phyloP scores from a whole-genome alignment of 441 rosid species.

The Adansonia grandidieri region DNA sequence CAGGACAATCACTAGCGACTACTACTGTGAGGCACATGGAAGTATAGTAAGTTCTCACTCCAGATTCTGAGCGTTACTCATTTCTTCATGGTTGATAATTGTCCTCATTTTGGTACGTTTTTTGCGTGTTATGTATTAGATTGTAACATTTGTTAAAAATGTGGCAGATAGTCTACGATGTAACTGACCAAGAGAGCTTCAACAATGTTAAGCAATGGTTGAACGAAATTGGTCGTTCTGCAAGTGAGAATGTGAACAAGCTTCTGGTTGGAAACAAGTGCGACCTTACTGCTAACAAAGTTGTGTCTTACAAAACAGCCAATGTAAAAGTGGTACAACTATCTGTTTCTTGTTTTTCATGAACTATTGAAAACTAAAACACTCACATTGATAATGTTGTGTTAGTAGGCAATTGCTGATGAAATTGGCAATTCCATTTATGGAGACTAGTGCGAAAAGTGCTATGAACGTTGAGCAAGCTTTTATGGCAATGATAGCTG shows the following conservation, averaged over 20 bases:
- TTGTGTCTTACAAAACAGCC: slow-evolving; percentile 60
- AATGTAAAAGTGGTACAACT: slow-evolving; percentile 43
- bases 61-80: slow-evolving; percentile 25
- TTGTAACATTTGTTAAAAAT: slow-evolving; percentile 13
- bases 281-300: slow-evolving; percentile 58
- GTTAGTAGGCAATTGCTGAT: slow-evolving; percentile 57
- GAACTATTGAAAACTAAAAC: slow-evolving; percentile 15
- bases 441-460: slow-evolving; percentile 69
- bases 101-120: not conserved
- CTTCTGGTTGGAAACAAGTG: slow-evolving; percentile 70
- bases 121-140: not conserved
- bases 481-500: slow-evolving; percentile 65
- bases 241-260: slow-evolving; percentile 66
- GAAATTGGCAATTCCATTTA: slow-evolving; percentile 64
- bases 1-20: slow-evolving; percentile 75
- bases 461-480: slow-evolving; percentile 61
- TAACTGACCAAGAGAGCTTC: slow-evolving; percentile 71
- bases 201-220: slow-evolving; percentile 66
- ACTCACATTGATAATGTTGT: not conserved
- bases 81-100: slow-evolving; percentile 6
- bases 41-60: slow-evolving; percentile 47
- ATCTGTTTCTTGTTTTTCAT: slow-evolving; percentile 4
- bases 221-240: slow-evolving; percentile 66
- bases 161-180: slow-evolving; percentile 66
- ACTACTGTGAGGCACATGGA: slow-evolving; percentile 80